Base-by-base conservation (phyloP, 495 filamentous ascomycete genomes). In the Xylaria bambusicola region DNA sequence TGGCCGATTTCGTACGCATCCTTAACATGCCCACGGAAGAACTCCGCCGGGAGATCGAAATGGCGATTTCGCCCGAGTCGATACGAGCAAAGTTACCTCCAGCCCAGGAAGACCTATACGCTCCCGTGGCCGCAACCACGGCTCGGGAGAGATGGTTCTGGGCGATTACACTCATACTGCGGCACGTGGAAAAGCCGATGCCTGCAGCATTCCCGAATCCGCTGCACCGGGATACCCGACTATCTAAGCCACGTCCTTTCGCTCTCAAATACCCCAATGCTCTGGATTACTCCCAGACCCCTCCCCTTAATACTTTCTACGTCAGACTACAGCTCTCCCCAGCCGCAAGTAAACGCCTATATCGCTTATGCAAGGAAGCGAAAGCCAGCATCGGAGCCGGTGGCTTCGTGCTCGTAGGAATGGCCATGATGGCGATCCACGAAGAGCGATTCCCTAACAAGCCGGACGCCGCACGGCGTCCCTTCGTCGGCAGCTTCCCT, bases 341-440 rank as follows among this genome's bases (percentile, higher is more conserved):
- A 10, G 47, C 45, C 3, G 56, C 56, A 15, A 58, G 45, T n/a
- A 44, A 51, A 35, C 45, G 56, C 7, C 56, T 58, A n/a, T 51
- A 49, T 26, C 56, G 47, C 8, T 26, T 58, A 6, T 58, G 45
- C 17, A 27, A 18, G 23, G 45, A 58, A 17, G 35, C 56, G 15
- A 51, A 51, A 15, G 45, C 56, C 15, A 58, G 56, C 33, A 42
- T 58, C n/a, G 56, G 56, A 15, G 56, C 56, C 2, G 56, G 56
- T 6, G 44, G 56, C 15, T 58, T 58, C 35, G 56, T 42, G 5
- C 46, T 58, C 0, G 56, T 58, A 7, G 56, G 42, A 21, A 58
- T 58, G 56, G 56, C 26, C 21, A 58, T 58, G 56, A 58, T 58
- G 56, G 31, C 46, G 56, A 17, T 58, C n/a, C 46, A 58, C 56